Percentiles rank a stretch among this genome's conserved stretches.
phyloP scores from a whole-genome alignment of 257 asterid species.

The Solanum neorickii region DNA sequence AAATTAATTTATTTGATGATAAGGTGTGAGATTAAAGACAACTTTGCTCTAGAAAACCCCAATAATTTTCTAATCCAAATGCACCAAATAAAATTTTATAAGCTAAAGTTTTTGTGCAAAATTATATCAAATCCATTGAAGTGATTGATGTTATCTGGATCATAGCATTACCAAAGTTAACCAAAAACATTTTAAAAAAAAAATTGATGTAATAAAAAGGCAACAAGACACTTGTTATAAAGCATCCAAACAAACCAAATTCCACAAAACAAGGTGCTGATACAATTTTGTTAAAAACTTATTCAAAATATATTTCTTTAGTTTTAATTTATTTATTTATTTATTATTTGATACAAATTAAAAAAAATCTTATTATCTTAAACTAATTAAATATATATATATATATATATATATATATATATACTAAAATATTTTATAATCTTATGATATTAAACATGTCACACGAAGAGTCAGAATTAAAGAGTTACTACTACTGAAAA shows the following conservation, averaged over 20 bases:
- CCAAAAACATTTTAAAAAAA: too few species aligned
- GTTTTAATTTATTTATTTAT: background rate
- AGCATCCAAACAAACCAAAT: background rate
- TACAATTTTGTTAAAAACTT: background rate
- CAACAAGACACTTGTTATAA: background rate
- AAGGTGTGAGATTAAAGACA: background rate
- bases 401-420: too few species aligned
- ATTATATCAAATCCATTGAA: background rate
- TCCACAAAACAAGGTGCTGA: background rate
- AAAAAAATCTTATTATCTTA: background rate
- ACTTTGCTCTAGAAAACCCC: background rate
- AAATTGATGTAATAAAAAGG: background rate
- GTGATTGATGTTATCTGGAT: background rate
- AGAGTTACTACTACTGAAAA: background rate
- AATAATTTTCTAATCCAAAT: background rate
- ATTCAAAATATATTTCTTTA: background rate
- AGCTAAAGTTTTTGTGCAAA: background rate
- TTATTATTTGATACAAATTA: background rate
- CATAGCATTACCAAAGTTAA: background rate
- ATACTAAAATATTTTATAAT: background rate
- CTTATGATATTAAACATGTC: background rate
- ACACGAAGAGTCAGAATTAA: background rate
- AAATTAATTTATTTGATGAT: background rate
- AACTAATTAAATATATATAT: background rate
- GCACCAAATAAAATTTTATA: background rate